Base-by-base conservation (phyloP, 495 filamentous ascomycete species). In the Hyaloscypha variabilis region DNA sequence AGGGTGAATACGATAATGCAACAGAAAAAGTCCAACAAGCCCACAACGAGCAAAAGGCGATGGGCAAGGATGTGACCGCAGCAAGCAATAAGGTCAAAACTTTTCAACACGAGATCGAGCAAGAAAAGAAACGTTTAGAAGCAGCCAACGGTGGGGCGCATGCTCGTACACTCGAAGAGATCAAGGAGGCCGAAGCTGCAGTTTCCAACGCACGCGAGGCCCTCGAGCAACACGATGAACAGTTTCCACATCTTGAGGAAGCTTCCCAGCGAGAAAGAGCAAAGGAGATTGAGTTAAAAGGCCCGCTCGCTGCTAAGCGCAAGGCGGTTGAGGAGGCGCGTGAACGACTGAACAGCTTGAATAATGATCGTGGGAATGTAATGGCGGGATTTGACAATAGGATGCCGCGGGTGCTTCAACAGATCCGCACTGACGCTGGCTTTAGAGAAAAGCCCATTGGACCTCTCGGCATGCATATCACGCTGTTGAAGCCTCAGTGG, bases 401-500 rank as follows among this genome's bases (percentile, higher is more conserved):
- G 58, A 80, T 97, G 74, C 83, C 86, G 2, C 64, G 78, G 1
- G 84, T 97, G 13, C 71, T 96, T 3, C 79, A 73, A 31, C 81
- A 82, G 10, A 92, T 98, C 69, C 81, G 85, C 6, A 76, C 82
- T 50, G 92, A 97, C 59, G 68, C 61, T 2, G 75, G 86, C 0
- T 97, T 95, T 67, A 74, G 77, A 25, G 77, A 82, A 42, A 90
- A 83, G 51, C 95, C 96, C 54, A 80, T 97, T 36, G 95, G 95
- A 0, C 95, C 95, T 0, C 82, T 97, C 14, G 96, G 92, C 25
- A 77, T 85, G 11, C 83, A 92, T 69, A 81, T 98, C 25, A 86
- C 84, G 59, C 75, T 98, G 42, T 79, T 87, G 26, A 87, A 95
- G 65, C 90, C 91, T 6, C 79, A 90, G 70, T 99, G 95, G 95